Evolutionary conservation across 352 stramenopile species (phyloP).

Genomic region (Pythium brassicae): DNA sequence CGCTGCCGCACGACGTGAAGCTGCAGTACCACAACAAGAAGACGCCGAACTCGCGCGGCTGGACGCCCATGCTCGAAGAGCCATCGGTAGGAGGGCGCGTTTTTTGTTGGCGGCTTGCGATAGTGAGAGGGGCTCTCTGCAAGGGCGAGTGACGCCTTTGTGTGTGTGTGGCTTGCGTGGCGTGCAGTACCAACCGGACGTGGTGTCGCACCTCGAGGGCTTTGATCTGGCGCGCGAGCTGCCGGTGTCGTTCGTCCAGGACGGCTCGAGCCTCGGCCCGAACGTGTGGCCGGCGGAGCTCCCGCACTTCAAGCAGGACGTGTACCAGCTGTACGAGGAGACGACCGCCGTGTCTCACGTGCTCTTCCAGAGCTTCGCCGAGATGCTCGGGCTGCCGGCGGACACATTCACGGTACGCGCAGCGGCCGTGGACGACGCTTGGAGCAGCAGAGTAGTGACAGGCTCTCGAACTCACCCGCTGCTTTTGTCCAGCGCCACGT

Average conservation of each 20-base stretch:
- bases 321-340: constrained; percentile 70
- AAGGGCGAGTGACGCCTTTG: not conserved
- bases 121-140: too few relatives aligned
- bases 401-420: constrained; percentile 64
- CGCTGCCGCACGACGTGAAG: constrained; percentile 56
- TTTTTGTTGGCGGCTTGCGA: too few relatives aligned
- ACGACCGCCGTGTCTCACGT: constrained; percentile 61
- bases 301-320: constrained; percentile 54
- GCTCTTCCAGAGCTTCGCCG: constrained; percentile 72
- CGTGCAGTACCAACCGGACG: constrained; percentile 65
- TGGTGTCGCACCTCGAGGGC: constrained; percentile 70
- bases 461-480: not conserved
- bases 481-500: constrained; percentile 47
- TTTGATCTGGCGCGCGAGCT: constrained; percentile 72
- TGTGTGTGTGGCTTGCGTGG: not conserved
- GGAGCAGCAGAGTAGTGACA: too few relatives aligned
- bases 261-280: constrained; percentile 62
- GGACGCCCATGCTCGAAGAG: constrained; percentile 82
- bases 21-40: constrained; percentile 76
- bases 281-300: constrained; percentile 74
- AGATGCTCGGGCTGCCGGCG: constrained; percentile 62
- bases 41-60: constrained; percentile 65
- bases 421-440: too few relatives aligned
- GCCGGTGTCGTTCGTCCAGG: constrained; percentile 43
- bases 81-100: constrained; percentile 72